Percentiles rank a stretch among this genome's conserved stretches.
Evolutionary conservation across 257 asterid species (phyloP).

Genomic region (Gentiana straminea): DNA sequence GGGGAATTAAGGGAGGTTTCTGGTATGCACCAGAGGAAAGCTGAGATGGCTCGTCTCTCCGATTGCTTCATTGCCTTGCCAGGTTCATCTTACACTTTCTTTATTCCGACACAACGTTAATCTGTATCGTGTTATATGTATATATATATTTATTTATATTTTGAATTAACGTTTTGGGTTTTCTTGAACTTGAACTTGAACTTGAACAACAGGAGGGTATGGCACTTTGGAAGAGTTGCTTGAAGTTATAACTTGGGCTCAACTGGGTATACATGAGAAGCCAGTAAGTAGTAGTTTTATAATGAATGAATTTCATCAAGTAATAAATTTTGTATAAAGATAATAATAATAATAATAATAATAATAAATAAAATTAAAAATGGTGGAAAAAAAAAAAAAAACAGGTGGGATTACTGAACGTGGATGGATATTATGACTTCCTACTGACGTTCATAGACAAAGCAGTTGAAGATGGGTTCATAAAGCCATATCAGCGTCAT

Average conservation of each 20-base stretch:
- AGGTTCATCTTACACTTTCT: conserved; percentile 17
- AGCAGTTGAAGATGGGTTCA: conserved; percentile 79
- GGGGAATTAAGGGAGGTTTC: conserved; percentile 52
- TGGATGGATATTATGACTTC: conserved; percentile 60
- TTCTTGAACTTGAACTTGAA: too few relatives aligned
- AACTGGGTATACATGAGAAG: conserved; percentile 63
- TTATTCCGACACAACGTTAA: background rate
- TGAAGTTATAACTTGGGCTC: conserved; percentile 75
- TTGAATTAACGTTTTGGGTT: too few relatives aligned
- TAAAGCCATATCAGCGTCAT: conserved; percentile 50
- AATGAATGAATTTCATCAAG: too few relatives aligned
- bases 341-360: too few relatives aligned
- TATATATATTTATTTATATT: too few relatives aligned
- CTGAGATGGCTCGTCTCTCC: conserved; percentile 62
- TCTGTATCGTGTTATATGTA: too few relatives aligned
- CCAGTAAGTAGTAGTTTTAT: conserved; percentile 29
- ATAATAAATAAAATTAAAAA: too few relatives aligned
- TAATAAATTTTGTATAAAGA: too few relatives aligned
- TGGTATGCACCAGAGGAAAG: conserved; percentile 73
- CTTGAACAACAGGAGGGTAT: conserved; percentile 41
- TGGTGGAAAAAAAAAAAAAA: too few relatives aligned
- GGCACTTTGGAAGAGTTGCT: conserved; percentile 65
- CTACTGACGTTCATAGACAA: conserved; percentile 62
- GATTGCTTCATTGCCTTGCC: conserved; percentile 80
- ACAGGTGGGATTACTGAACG: conserved; percentile 79